A percentile compares a stretch with the other conserved stretches of the same genome.
phyloP scores from a whole-genome alignment of 129 eudicot genomes.

The Flaveria sonorensis region DNA sequence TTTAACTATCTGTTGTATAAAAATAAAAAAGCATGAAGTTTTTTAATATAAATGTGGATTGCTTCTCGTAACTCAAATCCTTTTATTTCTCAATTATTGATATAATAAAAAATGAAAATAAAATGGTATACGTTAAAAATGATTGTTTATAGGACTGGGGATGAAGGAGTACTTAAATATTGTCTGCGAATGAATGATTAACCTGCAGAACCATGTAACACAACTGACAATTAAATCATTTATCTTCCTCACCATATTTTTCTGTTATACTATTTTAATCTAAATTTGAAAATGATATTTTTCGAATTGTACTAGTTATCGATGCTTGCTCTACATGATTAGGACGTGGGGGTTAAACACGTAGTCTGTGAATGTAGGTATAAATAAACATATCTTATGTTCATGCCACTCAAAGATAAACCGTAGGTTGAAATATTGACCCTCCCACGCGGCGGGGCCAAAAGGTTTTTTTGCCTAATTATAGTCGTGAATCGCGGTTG shows the following conservation, averaged over 20 bases:
- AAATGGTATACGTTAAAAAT: slow-evolving; percentile 34
- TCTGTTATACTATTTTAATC: slow-evolving; percentile 8
- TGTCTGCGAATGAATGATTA: slow-evolving; percentile 42
- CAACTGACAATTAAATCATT: slow-evolving; percentile 43
- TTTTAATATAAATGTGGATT: too few relatives aligned
- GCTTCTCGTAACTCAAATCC: not conserved
- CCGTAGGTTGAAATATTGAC: too few relatives aligned
- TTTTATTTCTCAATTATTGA: not conserved
- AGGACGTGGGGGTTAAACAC: too few relatives aligned
- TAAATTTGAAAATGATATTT: not conserved
- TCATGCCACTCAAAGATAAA: too few relatives aligned
- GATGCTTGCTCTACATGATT: too few relatives aligned
- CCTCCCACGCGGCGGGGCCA: too few relatives aligned
- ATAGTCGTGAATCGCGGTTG: too few relatives aligned
- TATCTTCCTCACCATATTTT: slow-evolving; percentile 20
- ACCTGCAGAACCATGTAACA: slow-evolving; percentile 35
- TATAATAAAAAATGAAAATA: not conserved
- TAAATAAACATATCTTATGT: too few relatives aligned
- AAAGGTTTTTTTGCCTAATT: too few relatives aligned
- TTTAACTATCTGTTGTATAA: too few relatives aligned
- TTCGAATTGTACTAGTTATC: not conserved
- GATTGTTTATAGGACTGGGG: slow-evolving; percentile 45
- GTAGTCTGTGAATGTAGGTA: too few relatives aligned
- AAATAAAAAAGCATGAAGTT: too few relatives aligned
- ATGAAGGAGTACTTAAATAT: slow-evolving; percentile 40